Evolutionary conservation across 225 moss, liverwort and hornwort genomes (phyloP), one percentile per base, ranked within the genome.

Genomic region (Sphagnum contortum): DNA sequence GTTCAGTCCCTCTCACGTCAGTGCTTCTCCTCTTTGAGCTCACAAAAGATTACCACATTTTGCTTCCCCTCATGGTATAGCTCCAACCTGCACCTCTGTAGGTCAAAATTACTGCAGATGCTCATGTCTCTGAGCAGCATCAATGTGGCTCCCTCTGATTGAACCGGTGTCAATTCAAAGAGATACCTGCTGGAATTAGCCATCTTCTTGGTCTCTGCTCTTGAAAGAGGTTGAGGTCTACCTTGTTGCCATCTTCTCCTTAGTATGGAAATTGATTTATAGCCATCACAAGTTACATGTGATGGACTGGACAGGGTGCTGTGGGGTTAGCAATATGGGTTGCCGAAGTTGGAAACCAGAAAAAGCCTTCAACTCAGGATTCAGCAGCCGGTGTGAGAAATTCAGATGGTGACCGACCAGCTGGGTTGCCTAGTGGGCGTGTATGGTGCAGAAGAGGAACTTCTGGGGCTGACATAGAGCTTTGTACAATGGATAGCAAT

Each of bases 291-390:
- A 29, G 0, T 29, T 29, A 29, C 29, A 3, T 4, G 6, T 58
- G 58, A 5, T 58, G 12, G 2, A 58, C 58, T 8, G 3, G 4
- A 50, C 73, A 92, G 96, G 96, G 92, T 58, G 96, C 92, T 67
- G 90, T 98, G 59, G 96, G 96, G 50, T 74, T 98, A 59, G 96
- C 96, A 64, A 92, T 98, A 54, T 98, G 96, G 96, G 90, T 98
- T 63, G 96, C 92, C 52, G 78, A 90, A 0, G 63, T 98, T 3
- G 82, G 90, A 50, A 96, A 90, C 62, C 87, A 91, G 77, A 89
- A 75, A 60, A 73, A 67, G 60, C 44, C 77, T 59, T 51, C 46
- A 57, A 59, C 48, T 55, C 63, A 64, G 72, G 65, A 75, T 61
- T 63, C 60, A 61, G 73, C 68, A 47, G 73, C 75, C 1, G 29